phyloP scores from a whole-genome alignment of 2,329 filamentous ascomycete species.

The Thelonectria olida region DNA sequence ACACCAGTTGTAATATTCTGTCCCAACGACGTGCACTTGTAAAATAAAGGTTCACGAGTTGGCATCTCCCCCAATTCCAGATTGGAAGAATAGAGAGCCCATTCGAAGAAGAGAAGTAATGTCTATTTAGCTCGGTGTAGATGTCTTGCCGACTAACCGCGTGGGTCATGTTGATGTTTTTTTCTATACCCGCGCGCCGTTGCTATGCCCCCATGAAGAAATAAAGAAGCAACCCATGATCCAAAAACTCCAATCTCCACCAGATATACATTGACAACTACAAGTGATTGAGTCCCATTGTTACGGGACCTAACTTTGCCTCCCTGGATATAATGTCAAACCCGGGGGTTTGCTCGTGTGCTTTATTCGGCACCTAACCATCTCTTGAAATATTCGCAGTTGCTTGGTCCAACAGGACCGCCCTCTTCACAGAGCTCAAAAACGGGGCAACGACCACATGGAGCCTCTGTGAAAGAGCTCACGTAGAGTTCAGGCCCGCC shows the following conservation, averaged over 20 bases:
- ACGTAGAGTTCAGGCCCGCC: constrained; percentile 55
- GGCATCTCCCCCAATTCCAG: not conserved
- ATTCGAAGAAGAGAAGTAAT: not conserved
- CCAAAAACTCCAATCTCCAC: constrained; percentile 36
- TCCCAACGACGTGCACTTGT: not conserved
- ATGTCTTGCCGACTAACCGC: constrained; percentile 18
- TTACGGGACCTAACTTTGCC: not conserved
- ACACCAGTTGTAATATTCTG: not conserved
- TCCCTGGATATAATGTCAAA: not conserved
- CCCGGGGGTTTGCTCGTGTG: not conserved
- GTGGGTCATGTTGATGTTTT: constrained; percentile 24
- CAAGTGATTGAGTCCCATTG: not conserved
- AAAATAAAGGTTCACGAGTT: too few relatives aligned
- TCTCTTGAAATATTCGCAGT: constrained; percentile 88
- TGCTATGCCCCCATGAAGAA: constrained; percentile 33
- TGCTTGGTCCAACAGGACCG: constrained; percentile 87
- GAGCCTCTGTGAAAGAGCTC: constrained; percentile 87
- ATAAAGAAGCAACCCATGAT: constrained; percentile 22
- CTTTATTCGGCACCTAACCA: constrained; percentile 71
- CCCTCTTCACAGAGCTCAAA: constrained; percentile 93
- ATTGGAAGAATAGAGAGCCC: not conserved
- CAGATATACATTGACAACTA: not conserved
- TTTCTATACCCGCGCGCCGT: constrained; percentile 35
- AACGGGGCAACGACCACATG: constrained; percentile 91
- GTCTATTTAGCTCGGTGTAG: not conserved